Evolutionary conservation across 768 basidiomycete species (phyloP), one percentile per base, ranked within the genome.

Genomic region (Panellus pusillus): DNA sequence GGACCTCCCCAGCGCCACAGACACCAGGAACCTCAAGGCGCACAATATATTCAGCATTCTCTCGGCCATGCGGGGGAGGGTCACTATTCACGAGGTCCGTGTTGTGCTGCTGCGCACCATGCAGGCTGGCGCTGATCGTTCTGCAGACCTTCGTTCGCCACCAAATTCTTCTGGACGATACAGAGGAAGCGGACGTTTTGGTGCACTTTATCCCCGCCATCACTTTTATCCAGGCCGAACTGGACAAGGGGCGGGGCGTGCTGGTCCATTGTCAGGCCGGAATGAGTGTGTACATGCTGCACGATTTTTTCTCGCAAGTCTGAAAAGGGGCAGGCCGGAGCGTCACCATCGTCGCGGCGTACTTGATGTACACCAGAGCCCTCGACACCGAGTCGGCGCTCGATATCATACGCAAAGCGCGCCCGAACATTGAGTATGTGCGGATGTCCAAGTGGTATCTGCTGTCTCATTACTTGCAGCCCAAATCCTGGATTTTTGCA

Each of bases 231-330:
- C 79, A 89, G 57, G 78, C 80, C 12, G 89, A 93, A 61, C 69
- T 94, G 3, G 79, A 85, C 66, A 89, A 87, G 63, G 84, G 80
- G 0, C 73, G 85, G 28, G 87, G 87, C 1, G 87, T 98, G 1
- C 73, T 96, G 17, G 89, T 97, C 0, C 94, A 97, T 69, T 96
- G 94, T 65, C 87, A 91, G 53, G 92, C 91, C 19, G 94, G 94
- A 20, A 77, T 92, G 70, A 92, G 91, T 91, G 70, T 67, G 89
- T 79, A 4, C 57, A 43, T 12, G 18, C 12, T 59, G 41, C 42
- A 5, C 37, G 8, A 28, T 35, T 53, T 37, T 57, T 19, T 28
- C 59, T 17, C 40, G 44, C 45, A 13, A 37, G 19, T 44, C 11
- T 11, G 32, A 35, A 35, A n/a, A 39, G 24, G 24, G 24, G 18